Base-by-base conservation (phyloP, 306 rosid species). In the Adenanthera pavonina region DNA sequence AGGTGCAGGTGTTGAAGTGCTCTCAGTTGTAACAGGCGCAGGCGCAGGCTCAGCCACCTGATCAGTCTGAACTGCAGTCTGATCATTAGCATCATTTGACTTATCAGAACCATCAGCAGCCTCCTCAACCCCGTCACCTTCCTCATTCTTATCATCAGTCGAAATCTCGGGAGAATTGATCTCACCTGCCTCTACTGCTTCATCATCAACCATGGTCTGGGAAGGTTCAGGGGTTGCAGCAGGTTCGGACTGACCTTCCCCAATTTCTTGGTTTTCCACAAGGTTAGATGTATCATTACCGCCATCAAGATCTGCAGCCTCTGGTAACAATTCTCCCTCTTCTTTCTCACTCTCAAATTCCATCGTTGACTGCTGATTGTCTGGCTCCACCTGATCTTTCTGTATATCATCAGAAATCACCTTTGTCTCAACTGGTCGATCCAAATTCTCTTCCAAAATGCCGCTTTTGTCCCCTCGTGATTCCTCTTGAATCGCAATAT, bases 241-340 rank as follows among this genome's bases (percentile, higher is more conserved):
- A 20, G 82, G 85, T 76, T 91, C 98, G 14, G 85, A 54, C 15
- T 83, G 97, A 77, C 78, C 91, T 77, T 93, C 99, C 46, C 84
- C 88, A 57, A 80, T 61, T 72, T 92, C 96, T 40, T 88, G 82
- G 78, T 80, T 83, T 61, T 84, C 95, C 13, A 46, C 64, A 19
- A 76, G 56, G 80, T 85, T 85, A 8, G 82, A 78, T 71, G 34
- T 17, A 71, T 86, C 92, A 80, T 81, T 89, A 38, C 83, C 82
- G 52, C 90, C 93, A 57, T 92, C 99, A 36, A 76, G 82, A 71
- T 90, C 97, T 40, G 80, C 81, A 57, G 83, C 79, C 43, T 92
- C 98, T 64, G 94, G 92, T 38, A 78, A 72, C 66, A 94, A 34
- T 72, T 95, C 99, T 59, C 99, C 99, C 87, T 95, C 99, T 82